Conservation (phyloP, 1,284 basidiomycete species). For the Cutaneotrichosporon dermatis region DNA sequence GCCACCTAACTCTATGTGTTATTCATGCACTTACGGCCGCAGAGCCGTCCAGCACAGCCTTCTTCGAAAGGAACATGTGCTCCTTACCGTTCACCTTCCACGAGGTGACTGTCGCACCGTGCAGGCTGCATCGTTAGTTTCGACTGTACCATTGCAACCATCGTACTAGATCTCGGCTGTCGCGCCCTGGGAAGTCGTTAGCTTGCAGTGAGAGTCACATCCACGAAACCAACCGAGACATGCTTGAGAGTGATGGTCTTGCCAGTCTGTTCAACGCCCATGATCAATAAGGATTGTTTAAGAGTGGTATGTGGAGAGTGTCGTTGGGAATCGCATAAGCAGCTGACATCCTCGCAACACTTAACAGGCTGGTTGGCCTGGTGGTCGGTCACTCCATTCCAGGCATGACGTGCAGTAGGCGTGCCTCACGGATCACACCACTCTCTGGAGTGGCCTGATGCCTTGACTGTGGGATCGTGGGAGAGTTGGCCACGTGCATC, state of each 20-base stretch:
- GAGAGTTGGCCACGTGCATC: too few species aligned
- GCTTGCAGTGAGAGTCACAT: not conserved
- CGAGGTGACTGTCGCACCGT: constrained; percentile 65
- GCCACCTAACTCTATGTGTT: too few species aligned
- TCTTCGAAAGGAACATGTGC: constrained; percentile 74
- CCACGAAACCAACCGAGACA: constrained; percentile 29
- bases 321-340: not conserved
- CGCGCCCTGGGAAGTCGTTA: constrained; percentile 57
- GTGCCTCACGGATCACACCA: too few species aligned
- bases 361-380: too few species aligned
- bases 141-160: constrained; percentile 5
- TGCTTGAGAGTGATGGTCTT: constrained; percentile 40
- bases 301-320: not conserved
- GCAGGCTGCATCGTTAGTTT: constrained; percentile 49
- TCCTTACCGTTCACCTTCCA: constrained; percentile 56
- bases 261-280: constrained; percentile 44
- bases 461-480: too few species aligned
- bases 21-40: constrained; percentile 51
- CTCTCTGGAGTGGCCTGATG: too few species aligned
- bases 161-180: constrained; percentile 58
- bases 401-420: too few species aligned
- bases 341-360: not conserved
- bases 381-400: too few species aligned
- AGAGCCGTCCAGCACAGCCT: constrained; percentile 67
- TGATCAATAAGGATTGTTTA: constrained; percentile 14